Conservation (phyloP, 2,329 filamentous ascomycete species). For the Diaporthe eres region DNA sequence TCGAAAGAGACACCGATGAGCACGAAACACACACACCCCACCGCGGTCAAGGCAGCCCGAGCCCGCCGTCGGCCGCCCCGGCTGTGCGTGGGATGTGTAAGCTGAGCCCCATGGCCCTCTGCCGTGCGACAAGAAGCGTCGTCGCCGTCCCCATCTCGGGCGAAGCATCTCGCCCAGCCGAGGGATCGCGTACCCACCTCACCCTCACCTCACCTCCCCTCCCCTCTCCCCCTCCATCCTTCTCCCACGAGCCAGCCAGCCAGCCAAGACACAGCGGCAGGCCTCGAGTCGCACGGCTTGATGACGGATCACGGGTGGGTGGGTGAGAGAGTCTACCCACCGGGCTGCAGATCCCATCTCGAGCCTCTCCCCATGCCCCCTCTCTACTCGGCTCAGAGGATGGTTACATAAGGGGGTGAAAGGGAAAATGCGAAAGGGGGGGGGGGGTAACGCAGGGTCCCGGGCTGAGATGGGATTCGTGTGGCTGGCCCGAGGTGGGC, state of each 20-base stretch:
- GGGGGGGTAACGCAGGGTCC: not conserved
- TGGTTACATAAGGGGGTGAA: not conserved
- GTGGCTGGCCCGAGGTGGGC: not conserved
- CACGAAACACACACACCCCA: not conserved
- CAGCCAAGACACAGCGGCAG: not conserved
- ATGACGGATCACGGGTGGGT: not conserved
- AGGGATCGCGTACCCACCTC: not conserved
- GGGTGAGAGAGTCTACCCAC: not conserved
- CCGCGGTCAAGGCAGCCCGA: not conserved
- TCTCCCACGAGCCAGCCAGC: not conserved
- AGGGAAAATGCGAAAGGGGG: not conserved
- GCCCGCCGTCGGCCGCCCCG: conserved; percentile 3
- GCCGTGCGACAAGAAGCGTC: not conserved
- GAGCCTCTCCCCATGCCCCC: not conserved
- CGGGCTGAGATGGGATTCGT: not conserved
- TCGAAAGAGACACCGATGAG: not conserved
- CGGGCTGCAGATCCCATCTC: not conserved
- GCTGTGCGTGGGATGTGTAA: not conserved
- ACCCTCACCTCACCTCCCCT: not conserved
- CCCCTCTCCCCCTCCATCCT: too few relatives aligned
- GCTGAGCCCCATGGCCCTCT: not conserved
- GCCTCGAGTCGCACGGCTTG: not conserved
- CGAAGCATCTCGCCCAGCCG: not conserved
- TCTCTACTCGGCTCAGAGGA: not conserved
- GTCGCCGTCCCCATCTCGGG: not conserved